Percentiles rank a stretch among this genome's conserved stretches.
Conservation (phyloP, 305 asterid genomes). For the Solanum chacoense region DNA sequence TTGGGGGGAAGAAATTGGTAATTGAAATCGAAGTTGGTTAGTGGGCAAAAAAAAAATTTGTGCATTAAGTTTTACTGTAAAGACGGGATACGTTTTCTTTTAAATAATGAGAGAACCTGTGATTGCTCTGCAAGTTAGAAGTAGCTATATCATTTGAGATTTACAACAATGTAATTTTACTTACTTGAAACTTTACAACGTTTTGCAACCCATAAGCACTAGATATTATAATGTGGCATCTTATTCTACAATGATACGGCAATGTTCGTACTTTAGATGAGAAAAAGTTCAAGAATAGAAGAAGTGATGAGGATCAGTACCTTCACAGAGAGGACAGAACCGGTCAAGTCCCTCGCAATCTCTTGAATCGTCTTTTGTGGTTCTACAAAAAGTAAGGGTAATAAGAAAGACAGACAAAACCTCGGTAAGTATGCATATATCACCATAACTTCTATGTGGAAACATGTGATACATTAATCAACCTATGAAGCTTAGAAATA, state of each 20-base stretch:
- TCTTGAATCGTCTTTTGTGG: constrained; percentile 69
- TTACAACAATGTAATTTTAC: background rate
- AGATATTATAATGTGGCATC: background rate
- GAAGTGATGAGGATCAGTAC: constrained; percentile 22
- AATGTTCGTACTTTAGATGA: background rate
- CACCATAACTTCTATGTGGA: background rate
- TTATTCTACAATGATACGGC: background rate
- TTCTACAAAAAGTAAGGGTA: constrained; percentile 35
- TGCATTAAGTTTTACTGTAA: background rate
- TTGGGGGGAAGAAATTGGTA: background rate
- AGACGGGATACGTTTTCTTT: background rate
- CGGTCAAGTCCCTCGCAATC: constrained; percentile 64
- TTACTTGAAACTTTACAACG: background rate
- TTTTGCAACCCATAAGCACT: background rate
- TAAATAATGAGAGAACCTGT: background rate
- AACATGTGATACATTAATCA: background rate
- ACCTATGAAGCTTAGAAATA: background rate
- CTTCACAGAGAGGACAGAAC: constrained; percentile 67
- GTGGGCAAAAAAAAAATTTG: background rate
- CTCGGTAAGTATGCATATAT: background rate
- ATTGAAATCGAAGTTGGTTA: background rate
- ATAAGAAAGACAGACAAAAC: background rate
- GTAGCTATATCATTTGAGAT: background rate
- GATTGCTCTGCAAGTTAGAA: background rate
- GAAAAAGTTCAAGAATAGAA: background rate